phyloP scores from a whole-genome alignment of 768 basidiomycete genomes.

The Tricholoma saponaceum region DNA sequence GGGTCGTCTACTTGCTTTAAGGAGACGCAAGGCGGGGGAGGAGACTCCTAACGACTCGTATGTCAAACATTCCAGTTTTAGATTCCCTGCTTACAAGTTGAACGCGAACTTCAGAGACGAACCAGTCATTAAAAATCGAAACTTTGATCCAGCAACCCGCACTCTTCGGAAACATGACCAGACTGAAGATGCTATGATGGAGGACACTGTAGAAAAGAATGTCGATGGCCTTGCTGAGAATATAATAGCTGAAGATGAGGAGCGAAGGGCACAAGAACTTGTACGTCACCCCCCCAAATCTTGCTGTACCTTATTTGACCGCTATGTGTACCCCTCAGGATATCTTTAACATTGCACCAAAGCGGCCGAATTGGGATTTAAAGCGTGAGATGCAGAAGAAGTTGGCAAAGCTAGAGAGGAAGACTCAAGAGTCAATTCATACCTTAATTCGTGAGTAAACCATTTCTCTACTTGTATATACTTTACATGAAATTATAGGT shows the following conservation, averaged over 20 bases:
- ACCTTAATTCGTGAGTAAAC: slow-evolving; percentile 79
- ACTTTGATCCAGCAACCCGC: slow-evolving; percentile 88
- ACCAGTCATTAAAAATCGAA: slow-evolving; percentile 64
- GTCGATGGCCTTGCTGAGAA: slow-evolving; percentile 80
- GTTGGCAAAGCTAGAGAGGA: slow-evolving; percentile 81
- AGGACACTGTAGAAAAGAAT: slow-evolving; percentile 86
- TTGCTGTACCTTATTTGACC: background rate
- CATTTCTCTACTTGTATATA: background rate
- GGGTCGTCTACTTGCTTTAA: slow-evolving; percentile 73
- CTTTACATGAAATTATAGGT: slow-evolving; percentile 37
- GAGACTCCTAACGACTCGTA: slow-evolving; percentile 31
- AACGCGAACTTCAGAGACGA: slow-evolving; percentile 25
- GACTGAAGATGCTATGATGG: slow-evolving; percentile 49
- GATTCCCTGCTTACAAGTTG: background rate
- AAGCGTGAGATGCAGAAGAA: slow-evolving; percentile 93
- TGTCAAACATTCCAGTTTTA: background rate
- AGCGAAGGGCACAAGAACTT: slow-evolving; percentile 80
- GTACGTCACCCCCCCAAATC: slow-evolving; percentile 40
- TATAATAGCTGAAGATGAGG: slow-evolving; percentile 86
- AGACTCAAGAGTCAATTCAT: slow-evolving; percentile 90
- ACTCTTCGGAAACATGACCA: slow-evolving; percentile 64
- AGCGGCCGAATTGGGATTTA: slow-evolving; percentile 94
- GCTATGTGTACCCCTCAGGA: slow-evolving; percentile 45
- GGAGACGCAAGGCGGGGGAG: slow-evolving; percentile 66
- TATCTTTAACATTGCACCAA: slow-evolving; percentile 95